phyloP scores from a whole-genome alignment of 768 basidiomycete genomes.

The Suillus sp. region DNA sequence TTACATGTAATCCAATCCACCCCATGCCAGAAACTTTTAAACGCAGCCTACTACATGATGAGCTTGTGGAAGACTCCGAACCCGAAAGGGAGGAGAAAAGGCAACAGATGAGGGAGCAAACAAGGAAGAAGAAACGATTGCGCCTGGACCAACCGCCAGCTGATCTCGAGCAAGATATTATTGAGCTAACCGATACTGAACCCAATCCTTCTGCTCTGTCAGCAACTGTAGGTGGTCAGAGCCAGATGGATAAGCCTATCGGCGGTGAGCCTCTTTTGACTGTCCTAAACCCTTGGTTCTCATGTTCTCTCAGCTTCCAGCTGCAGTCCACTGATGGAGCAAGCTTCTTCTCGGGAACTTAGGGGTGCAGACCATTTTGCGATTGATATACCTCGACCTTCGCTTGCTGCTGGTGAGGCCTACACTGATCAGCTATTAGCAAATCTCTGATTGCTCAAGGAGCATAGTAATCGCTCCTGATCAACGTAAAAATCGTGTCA shows the following conservation, averaged over 20 bases:
- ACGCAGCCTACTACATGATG: constrained; percentile 22
- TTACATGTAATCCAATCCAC: background rate
- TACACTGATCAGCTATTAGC: background rate
- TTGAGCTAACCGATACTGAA: constrained; percentile 8
- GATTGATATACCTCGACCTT: background rate
- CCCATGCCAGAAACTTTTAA: background rate
- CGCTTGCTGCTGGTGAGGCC: constrained; percentile 1
- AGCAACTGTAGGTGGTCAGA: background rate
- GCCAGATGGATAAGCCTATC: background rate
- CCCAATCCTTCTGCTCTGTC: background rate
- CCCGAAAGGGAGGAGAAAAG: constrained; percentile 58
- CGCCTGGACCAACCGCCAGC: background rate
- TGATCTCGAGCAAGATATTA: constrained; percentile 1
- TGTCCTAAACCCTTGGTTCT: background rate
- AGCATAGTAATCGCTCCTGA: background rate
- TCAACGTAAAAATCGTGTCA: no score
- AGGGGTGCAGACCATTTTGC: background rate
- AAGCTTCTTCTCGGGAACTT: background rate
- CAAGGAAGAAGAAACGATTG: constrained; percentile 18
- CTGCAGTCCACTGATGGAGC: background rate
- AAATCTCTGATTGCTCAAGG: background rate
- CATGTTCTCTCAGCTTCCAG: background rate
- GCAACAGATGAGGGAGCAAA: constrained; percentile 21
- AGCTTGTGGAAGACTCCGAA: constrained; percentile 69
- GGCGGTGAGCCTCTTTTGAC: background rate